Evolutionary conservation across 2,329 filamentous ascomycete species (phyloP), one percentile per base, ranked within the genome.

Genomic region (Blastomyces emzantsi): DNA sequence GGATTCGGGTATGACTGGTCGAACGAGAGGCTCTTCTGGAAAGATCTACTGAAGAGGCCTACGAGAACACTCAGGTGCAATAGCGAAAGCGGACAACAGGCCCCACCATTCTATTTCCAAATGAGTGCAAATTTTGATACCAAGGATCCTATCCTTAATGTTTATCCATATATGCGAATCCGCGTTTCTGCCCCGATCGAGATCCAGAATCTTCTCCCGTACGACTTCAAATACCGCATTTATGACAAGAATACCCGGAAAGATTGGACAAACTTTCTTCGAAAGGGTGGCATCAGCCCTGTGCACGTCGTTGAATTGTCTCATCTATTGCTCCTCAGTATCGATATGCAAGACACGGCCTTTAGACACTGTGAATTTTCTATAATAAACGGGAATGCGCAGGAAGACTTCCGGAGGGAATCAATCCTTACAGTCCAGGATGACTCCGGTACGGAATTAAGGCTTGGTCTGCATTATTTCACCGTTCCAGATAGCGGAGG

Each of bases 161-260:
- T 88, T 66, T 99, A 99, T 73, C 94, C 94, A 0, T 94, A 94
- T 74, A 97, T 99, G 94, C 87, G 87, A 64, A 83, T 99, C 67
- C 90, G 92, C 68, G 83, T 99, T 2, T 96, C 91, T 30, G 93
- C 94, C 0, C 94, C 95, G 0, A 86, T 99, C 17, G 93, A 96
- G 60, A 83, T 99, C 4, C 93, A 99, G 75, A 99, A 99, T 68
- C 79, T 99, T 54, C 79, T 99, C 47, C 94, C 94, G 0, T 97
- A 94, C 73, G 94, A 99, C 76, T 99, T 99, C 85, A 97, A 99
- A 76, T 99, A 99, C 75, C 87, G 93, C 63, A 97, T 99, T 63
- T 99, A 97, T 72, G 94, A 99, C 79, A 97, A 95, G 79, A 95
- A 96, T 74, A 97, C 92, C 0, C 95, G 93, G 81, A 96, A 95